Evolutionary conservation across 495 filamentous ascomycete genomes (phyloP).

Genomic region (Wilcoxina mikolae): DNA sequence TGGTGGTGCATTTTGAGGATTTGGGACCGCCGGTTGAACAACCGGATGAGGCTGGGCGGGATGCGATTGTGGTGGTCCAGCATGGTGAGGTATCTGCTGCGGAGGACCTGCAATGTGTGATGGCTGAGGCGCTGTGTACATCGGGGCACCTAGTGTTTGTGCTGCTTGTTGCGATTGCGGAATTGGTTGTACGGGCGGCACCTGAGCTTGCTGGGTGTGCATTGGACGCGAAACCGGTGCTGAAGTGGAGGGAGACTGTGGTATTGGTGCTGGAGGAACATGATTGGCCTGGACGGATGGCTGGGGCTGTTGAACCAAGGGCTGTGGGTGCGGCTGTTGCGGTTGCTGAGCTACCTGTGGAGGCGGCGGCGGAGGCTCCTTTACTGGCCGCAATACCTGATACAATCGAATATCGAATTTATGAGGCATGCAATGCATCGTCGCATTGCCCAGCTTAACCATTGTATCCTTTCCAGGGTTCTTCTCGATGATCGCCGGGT

Average conservation of each 20-base stretch:
- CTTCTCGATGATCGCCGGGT: conserved; percentile 47
- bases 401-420: conserved; percentile 77
- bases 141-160: neutral
- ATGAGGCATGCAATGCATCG: conserved; percentile 80
- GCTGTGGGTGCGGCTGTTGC: conserved; percentile 3
- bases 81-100: too few species aligned
- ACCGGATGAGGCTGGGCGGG: conserved; percentile 4
- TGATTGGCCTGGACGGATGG: neutral
- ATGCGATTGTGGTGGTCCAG: neutral
- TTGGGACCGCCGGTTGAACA: conserved; percentile 38
- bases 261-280: neutral
- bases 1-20: conserved; percentile 11
- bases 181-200: neutral
- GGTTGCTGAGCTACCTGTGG: conserved; percentile 25
- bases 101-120: neutral
- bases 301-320: neutral
- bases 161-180: neutral
- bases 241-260: neutral
- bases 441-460: conserved; percentile 63
- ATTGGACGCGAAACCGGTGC: neutral
- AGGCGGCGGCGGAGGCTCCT: conserved; percentile 38
- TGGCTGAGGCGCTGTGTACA: neutral
- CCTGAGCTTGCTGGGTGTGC: neutral
- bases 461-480: conserved; percentile 74
- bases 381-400: conserved; percentile 70